Evolutionary conservation across 768 basidiomycete species (phyloP), one percentile per base, ranked within the genome.

Genomic region (Cystofilobasidium capitatum): DNA sequence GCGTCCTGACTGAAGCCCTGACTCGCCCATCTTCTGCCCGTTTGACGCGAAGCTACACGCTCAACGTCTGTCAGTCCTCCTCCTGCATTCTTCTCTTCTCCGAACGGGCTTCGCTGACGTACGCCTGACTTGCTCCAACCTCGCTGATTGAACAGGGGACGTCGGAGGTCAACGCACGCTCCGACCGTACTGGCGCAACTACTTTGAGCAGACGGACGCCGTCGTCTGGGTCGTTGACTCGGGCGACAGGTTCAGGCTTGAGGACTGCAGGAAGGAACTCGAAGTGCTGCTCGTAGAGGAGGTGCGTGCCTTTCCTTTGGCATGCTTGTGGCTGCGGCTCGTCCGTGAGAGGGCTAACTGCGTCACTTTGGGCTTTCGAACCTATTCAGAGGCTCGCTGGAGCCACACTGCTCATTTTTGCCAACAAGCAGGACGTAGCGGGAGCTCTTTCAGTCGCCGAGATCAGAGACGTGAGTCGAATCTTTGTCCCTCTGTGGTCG

Each of bases 221-320:
- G 81, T 99, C 51, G 91, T 98, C 39, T 99, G 96, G 96, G 94
- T 99, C 22, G 93, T 99, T 47, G 96, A 99, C 79, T 94, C 92
- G 0, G 84, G 88, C 42, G 94, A 98, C 79, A 83, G 88, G 47
- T 81, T 91, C 80, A 83, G 96, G 70, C 89, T 96, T 83, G 78
- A 81, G 58, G 93, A 98, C 76, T 98, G 94, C 79, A 87, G 83
- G 74, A 80, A 85, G 58, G 96, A 99, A 78, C 81, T 98, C 26
- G 86, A 88, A 72, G 86, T 82, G 72, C 82, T 99, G 57, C 81
- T 98, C 62, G 83, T 85, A 24, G 93, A 98, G 82, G 93, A 98
- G 78, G 94, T 97, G 78, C 79, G 86, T 74, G 44, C 35, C 9
- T 51, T 63, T 54, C 70, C 58, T 12, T 6, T 5, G 7, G 40